Base-by-base conservation (phyloP, 306 rosid species). In the Rosa chinensis region DNA sequence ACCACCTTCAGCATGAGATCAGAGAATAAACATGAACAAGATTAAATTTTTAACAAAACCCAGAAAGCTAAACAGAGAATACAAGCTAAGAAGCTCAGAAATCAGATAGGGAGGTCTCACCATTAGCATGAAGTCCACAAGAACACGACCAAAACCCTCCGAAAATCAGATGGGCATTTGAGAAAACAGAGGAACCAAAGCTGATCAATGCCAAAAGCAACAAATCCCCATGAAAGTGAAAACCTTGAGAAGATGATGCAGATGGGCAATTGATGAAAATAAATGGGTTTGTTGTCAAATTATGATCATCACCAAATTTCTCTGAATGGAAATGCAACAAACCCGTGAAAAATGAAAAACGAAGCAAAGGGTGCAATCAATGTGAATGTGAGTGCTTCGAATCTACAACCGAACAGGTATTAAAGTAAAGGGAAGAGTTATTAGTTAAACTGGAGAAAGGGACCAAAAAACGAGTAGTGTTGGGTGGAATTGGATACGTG, bases 401-500 rank as follows among this genome's bases (percentile, higher is more conserved):
- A 83, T 75, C 78, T 75, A 32, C 66, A 84, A 79, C 83, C 77
- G 64, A 56, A 75, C 72, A 11, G n/a, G 71, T 74, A 75, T 53
- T 68, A 53, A 8, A 64, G 61, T 62, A 63, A 45, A 49, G 56
- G n/a, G 2, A 18, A 44, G 70, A 2, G 79, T 76, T 32, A 32
- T 17, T 17, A 45, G 23, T 62, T 76, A 11, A 69, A 69, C 73
- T 69, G 52, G 52, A 44, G 39, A n/a, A 47, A 52, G 14, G 37
- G 37, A n/a, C 48, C 50, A 53, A 73, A 63, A 8, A 37, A 2
- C 70, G 25, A 18, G 47, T 35, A 11, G 82, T 35, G 53, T 44
- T 73, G 67, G 77, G 48, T 32, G 49, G 49, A 66, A n/a, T 7
- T 18, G 13, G 70, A 74, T 66, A 61, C 80, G 68, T 49, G 70